A percentile compares a stretch with the other conserved stretches of the same genome.
phyloP scores from a whole-genome alignment of 495 filamentous ascomycete genomes.

The Daldinia caldariorum region DNA sequence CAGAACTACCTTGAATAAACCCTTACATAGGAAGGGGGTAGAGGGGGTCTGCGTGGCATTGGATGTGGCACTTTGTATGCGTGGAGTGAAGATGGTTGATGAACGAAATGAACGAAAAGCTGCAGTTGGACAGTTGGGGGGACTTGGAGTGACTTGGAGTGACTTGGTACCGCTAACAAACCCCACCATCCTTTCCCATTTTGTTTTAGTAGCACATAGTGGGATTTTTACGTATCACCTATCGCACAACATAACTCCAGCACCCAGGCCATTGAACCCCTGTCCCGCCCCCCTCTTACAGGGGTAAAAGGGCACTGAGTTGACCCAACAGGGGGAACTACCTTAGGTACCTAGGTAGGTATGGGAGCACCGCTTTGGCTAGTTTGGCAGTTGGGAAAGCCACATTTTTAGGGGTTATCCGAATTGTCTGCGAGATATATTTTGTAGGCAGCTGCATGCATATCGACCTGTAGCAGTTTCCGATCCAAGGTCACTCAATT shows the following conservation, averaged over 20 bases:
- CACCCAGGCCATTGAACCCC: slow-evolving; percentile 35
- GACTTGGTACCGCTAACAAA: slow-evolving; percentile 15
- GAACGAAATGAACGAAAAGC: slow-evolving; percentile 9
- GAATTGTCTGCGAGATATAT: slow-evolving; percentile 6
- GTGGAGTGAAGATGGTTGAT: slow-evolving; percentile 4
- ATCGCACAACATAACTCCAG: slow-evolving; percentile 45
- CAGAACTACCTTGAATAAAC: slow-evolving; percentile 6
- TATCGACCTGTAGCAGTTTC: slow-evolving; percentile 9
- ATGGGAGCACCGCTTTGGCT: slow-evolving; percentile 16
- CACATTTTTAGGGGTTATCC: slow-evolving; percentile 10
- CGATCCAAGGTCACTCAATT: neutral
- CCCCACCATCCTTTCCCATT: slow-evolving; percentile 35
- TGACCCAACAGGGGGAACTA: slow-evolving; percentile 21
- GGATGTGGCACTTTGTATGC: slow-evolving; percentile 1
- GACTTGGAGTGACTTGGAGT: neutral
- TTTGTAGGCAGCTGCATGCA: slow-evolving; percentile 10
- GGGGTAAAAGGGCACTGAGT: slow-evolving; percentile 22
- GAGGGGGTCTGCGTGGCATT: slow-evolving; percentile 13
- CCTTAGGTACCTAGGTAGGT: too few species aligned
- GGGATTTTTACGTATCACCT: slow-evolving; percentile 45
- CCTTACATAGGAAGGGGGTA: slow-evolving; percentile 11
- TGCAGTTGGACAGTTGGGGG: slow-evolving; percentile 20
- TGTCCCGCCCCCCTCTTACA: slow-evolving; percentile 31
- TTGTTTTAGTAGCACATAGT: slow-evolving; percentile 28
- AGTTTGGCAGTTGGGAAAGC: slow-evolving; percentile 11